Percentiles rank a stretch among this genome's conserved stretches.
Evolutionary conservation across 2,329 filamentous ascomycete species (phyloP).

Genomic region (Microdochium trichocladiopsis): DNA sequence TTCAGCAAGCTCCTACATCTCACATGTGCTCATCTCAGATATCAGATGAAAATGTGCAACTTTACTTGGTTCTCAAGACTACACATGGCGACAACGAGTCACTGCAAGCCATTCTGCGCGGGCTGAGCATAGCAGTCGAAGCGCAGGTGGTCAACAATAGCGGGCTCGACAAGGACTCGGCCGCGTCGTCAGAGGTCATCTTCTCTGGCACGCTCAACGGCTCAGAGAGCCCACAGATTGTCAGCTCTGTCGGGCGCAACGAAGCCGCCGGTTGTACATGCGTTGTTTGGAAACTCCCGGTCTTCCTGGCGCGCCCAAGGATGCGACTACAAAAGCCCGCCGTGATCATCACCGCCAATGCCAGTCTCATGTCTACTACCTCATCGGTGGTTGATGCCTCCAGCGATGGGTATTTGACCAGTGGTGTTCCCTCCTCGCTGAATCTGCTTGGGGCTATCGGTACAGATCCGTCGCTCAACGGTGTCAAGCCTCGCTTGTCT

Average conservation of each 20-base stretch:
- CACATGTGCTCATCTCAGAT: slow-evolving; percentile 41
- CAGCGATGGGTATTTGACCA: slow-evolving; percentile 60
- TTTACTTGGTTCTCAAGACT: slow-evolving; percentile 62
- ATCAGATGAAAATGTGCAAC: slow-evolving; percentile 65
- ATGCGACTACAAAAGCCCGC: slow-evolving; percentile 60
- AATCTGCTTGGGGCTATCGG: slow-evolving; percentile 73
- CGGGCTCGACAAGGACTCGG: slow-evolving; percentile 36
- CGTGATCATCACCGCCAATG: slow-evolving; percentile 57
- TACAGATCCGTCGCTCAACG: slow-evolving; percentile 54
- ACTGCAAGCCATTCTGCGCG: slow-evolving; percentile 51
- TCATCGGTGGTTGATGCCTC: slow-evolving; percentile 30
- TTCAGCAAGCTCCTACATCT: slow-evolving; percentile 15
- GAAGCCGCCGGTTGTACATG: slow-evolving; percentile 33
- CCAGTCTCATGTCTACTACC: slow-evolving; percentile 49
- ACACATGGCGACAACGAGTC: slow-evolving; percentile 50
- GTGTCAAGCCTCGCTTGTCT: slow-evolving; percentile 60
- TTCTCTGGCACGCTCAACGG: slow-evolving; percentile 47
- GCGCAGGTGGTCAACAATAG: slow-evolving; percentile 55
- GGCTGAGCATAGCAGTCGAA: slow-evolving; percentile 61
- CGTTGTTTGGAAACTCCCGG: slow-evolving; percentile 52
- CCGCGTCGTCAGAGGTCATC: slow-evolving; percentile 50
- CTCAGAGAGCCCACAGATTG: slow-evolving; percentile 40
- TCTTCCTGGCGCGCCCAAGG: slow-evolving; percentile 52
- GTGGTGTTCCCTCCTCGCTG: slow-evolving; percentile 59
- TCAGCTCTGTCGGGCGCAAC: slow-evolving; percentile 23